Evolutionary conservation across 768 basidiomycete species (phyloP).

Genomic region (Rossbeevera mucosa): DNA sequence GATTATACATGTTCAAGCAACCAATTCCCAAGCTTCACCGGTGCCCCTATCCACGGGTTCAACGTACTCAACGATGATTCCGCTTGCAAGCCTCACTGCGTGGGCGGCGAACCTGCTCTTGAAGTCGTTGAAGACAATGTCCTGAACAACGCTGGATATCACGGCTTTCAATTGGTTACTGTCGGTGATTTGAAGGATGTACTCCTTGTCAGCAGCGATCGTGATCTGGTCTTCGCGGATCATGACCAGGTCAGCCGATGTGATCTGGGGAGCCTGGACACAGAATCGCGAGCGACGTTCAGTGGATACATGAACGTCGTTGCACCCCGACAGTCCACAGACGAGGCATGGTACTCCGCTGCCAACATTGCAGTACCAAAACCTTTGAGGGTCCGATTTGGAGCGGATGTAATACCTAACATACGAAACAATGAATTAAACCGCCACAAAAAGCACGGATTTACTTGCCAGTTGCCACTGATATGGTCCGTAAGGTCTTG

Average conservation of each 20-base stretch:
- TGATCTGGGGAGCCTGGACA: not conserved
- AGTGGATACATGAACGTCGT: not conserved
- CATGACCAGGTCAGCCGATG: too few species aligned
- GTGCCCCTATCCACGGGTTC: not conserved
- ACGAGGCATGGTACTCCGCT: not conserved
- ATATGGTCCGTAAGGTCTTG: not conserved
- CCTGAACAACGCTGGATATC: not conserved
- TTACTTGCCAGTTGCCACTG: not conserved
- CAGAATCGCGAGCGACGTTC: not conserved
- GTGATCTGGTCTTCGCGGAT: not conserved
- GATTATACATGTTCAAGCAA: not conserved
- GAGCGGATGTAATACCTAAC: not conserved
- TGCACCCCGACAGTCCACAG: not conserved
- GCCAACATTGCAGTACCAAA: not conserved
- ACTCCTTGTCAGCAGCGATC: not conserved
- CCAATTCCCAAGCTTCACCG: not conserved
- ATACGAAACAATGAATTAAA: not conserved
- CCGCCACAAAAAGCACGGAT: not conserved
- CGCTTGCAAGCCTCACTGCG: not conserved
- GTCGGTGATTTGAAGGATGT: not conserved
- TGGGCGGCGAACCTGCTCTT: not conserved
- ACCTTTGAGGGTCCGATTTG: not conserved
- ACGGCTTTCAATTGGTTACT: not conserved
- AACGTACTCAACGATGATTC: not conserved
- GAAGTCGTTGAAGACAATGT: not conserved